Percentiles rank a stretch among this genome's conserved stretches.
Evolutionary conservation across 306 rosid species (phyloP).

Genomic region (Quercus aquifolioides): DNA sequence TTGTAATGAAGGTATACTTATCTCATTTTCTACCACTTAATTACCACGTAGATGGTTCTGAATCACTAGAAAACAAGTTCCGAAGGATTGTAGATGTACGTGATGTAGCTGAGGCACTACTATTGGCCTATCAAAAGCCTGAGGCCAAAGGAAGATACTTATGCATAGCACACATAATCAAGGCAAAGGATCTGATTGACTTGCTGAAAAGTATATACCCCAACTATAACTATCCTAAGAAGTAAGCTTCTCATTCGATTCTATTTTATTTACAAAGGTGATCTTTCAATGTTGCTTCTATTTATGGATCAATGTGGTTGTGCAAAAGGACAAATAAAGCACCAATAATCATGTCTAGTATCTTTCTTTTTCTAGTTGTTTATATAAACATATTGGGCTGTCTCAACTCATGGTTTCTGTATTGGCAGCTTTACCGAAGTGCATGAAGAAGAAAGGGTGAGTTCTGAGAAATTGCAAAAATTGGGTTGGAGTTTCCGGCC

Average conservation of each 20-base stretch:
- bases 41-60: conserved; percentile 37
- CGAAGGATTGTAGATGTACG: conserved; percentile 56
- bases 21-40: background rate
- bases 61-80: conserved; percentile 47
- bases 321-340: background rate
- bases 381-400: background rate
- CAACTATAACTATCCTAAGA: conserved; percentile 52
- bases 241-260: conserved; percentile 36
- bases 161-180: conserved; percentile 35
- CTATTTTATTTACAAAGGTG: background rate
- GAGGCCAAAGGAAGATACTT: conserved; percentile 74
- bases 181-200: conserved; percentile 41
- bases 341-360: background rate
- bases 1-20: background rate
- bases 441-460: conserved; percentile 11
- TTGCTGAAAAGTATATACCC: conserved; percentile 54
- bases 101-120: conserved; percentile 57
- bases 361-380: background rate
- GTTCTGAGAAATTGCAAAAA: conserved; percentile 48
- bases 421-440: conserved; percentile 41
- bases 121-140: conserved; percentile 62
- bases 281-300: background rate
- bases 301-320: background rate
- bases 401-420: background rate
- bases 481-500: conserved; percentile 63